These are phyloP conservation scores for Saccharomycopsis phalli DNA, from an alignment of 1,139 yeast species.

Conservation along the genomic window DNA sequence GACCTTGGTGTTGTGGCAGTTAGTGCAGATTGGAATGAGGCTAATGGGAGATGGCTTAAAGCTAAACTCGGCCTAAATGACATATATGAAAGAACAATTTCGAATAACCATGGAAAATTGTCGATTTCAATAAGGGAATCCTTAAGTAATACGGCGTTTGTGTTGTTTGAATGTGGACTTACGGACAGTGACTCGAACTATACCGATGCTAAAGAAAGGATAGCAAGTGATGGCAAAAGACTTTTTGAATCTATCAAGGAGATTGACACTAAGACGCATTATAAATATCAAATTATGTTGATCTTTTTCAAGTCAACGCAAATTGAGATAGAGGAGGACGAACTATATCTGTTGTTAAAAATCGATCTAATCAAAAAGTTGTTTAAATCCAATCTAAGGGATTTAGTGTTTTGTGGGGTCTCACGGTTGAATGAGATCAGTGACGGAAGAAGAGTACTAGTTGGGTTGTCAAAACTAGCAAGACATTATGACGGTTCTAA, in stretches of 20 bases:
- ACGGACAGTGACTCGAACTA: slow-evolving; percentile 1
- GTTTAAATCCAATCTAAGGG: slow-evolving; percentile 7
- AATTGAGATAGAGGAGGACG: slow-evolving; percentile 4
- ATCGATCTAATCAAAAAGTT: slow-evolving; percentile 10
- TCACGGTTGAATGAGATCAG: not conserved
- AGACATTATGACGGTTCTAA: slow-evolving; percentile 17
- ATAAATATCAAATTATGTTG: slow-evolving; percentile 15
- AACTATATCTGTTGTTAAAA: slow-evolving; percentile 11
- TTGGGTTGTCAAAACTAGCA: slow-evolving; percentile 9
- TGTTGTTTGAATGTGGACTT: slow-evolving; percentile 19
- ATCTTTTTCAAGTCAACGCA: slow-evolving; percentile 12
- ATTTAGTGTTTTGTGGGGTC: slow-evolving; percentile 14
- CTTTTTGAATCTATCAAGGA: slow-evolving; percentile 3
- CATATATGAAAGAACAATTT: not conserved
- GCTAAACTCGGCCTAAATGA: slow-evolving; percentile 7
- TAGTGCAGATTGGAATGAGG: slow-evolving; percentile 4
- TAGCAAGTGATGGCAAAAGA: slow-evolving; percentile 8
- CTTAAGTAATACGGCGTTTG: slow-evolving; percentile 10
- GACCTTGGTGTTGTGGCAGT: not conserved
- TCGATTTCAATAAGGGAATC: not conserved
- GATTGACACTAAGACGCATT: slow-evolving; percentile 5
- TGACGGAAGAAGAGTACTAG: slow-evolving; percentile 1
- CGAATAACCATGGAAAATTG: not conserved
- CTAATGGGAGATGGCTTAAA: slow-evolving; percentile 12
- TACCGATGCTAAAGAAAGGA: slow-evolving; percentile 4